phyloP scores from a whole-genome alignment of 208 protist genomes.

The Acanthamoeba quina region DNA sequence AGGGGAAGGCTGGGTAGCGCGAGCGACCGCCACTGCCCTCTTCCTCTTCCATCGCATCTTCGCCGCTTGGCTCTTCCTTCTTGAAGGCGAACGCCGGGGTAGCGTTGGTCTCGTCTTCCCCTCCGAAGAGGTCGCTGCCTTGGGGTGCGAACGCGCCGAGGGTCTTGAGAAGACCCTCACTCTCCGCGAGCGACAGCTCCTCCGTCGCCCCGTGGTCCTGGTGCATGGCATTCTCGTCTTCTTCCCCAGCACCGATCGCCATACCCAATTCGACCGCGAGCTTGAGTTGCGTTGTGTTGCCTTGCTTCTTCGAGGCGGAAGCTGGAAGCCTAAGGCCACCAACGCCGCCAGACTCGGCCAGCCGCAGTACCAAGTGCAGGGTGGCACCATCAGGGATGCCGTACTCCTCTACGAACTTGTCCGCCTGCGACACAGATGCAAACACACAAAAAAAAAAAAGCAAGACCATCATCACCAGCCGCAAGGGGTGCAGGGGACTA shows the following conservation, averaged over 20 bases:
- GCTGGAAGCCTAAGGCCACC: neutral
- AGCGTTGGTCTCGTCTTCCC: neutral
- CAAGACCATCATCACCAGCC: neutral
- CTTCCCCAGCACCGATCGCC: no score
- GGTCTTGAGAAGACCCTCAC: neutral
- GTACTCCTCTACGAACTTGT: neutral
- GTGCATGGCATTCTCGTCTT: neutral
- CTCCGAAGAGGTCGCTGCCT: neutral
- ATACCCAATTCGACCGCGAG: neutral
- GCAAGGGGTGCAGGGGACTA: neutral
- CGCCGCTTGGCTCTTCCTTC: neutral
- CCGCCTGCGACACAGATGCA: neutral
- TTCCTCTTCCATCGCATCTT: slow-evolving; percentile 17
- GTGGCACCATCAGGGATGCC: neutral
- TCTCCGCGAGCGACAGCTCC: neutral
- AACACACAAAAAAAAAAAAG: neutral
- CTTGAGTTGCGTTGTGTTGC: neutral
- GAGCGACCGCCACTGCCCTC: neutral
- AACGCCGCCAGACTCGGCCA: neutral
- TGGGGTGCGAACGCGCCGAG: neutral
- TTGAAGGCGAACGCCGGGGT: neutral
- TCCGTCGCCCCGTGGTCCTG: neutral
- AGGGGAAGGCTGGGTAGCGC: neutral
- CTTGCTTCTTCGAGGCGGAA: neutral
- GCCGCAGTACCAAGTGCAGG: slow-evolving; percentile 3